Evolutionary conservation across 345 rosid species (phyloP).

Genomic region (Rhodomyrtus tomentosa): DNA sequence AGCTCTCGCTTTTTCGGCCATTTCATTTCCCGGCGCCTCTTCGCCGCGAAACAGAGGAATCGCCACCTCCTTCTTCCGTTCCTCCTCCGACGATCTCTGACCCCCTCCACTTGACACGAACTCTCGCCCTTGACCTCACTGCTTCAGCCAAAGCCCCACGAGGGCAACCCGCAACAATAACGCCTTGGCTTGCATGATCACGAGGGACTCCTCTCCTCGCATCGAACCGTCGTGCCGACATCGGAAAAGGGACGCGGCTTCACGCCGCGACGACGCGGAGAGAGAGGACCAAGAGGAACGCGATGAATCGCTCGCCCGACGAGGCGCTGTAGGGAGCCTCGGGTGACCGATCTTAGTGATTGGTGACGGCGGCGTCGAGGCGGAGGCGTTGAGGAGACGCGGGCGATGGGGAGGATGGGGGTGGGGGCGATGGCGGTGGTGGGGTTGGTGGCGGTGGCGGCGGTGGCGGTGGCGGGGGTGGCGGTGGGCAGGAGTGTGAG

Average conservation of each 20-base stretch:
- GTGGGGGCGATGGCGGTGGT: slow-evolving; percentile 44
- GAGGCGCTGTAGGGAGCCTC: not conserved
- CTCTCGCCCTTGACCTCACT: not conserved
- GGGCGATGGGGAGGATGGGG: slow-evolving; percentile 37
- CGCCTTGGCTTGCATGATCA: not conserved
- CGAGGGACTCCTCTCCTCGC: not conserved
- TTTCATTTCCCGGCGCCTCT: not conserved
- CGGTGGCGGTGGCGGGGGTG: slow-evolving; percentile 70
- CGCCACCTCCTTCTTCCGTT: not conserved
- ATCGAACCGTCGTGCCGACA: not conserved
- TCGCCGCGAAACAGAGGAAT: not conserved
- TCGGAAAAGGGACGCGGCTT: not conserved
- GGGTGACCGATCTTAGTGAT: not conserved
- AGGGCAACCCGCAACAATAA: not conserved
- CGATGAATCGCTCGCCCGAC: not conserved
- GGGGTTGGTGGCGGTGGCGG: slow-evolving; percentile 67
- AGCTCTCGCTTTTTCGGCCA: not conserved
- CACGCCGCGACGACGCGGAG: not conserved
- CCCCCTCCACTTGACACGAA: not conserved
- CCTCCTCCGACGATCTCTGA: not conserved
- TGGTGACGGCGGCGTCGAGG: not conserved
- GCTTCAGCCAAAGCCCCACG: not conserved
- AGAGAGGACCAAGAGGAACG: not conserved
- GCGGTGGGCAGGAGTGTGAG: slow-evolving; percentile 66
- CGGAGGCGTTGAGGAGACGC: not conserved